These are phyloP conservation scores for Chrysoporthe puriensis DNA, from an alignment of 2,329 filamentous ascomycete species.

Conservation along the genomic window DNA sequence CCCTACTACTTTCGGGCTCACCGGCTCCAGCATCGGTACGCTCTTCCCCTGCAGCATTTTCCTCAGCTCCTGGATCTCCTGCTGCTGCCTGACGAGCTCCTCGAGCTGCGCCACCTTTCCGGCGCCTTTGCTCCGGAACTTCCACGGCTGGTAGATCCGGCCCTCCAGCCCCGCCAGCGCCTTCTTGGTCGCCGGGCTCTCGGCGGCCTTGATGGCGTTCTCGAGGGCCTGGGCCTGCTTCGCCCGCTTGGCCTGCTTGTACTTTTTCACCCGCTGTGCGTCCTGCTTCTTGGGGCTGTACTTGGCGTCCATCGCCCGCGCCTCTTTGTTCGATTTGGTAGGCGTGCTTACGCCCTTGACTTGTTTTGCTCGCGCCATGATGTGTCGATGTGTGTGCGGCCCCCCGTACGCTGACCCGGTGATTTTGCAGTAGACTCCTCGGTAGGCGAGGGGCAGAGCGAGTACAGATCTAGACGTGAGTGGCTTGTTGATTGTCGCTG, in stretches of 20 bases:
- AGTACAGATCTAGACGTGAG: neutral
- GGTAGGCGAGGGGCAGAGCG: neutral
- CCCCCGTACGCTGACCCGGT: neutral
- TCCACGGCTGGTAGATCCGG: slow-evolving; percentile 21
- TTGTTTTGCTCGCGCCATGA: slow-evolving; percentile 18
- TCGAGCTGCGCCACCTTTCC: slow-evolving; percentile 21
- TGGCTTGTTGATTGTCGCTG: too few species aligned
- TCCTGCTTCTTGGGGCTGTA: slow-evolving; percentile 14
- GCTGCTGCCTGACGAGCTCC: slow-evolving; percentile 22
- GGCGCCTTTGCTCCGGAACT: neutral
- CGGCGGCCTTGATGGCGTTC: slow-evolving; percentile 10
- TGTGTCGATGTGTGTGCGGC: neutral
- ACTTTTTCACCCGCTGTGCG: slow-evolving; percentile 9
- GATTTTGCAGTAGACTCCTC: neutral
- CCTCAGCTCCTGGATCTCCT: slow-evolving; percentile 21
- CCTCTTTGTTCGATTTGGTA: slow-evolving; percentile 15
- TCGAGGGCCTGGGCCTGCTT: slow-evolving; percentile 13
- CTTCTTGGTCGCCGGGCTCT: slow-evolving; percentile 12
- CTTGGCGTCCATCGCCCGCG: slow-evolving; percentile 11
- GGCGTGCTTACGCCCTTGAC: slow-evolving; percentile 10
- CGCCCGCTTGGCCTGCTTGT: slow-evolving; percentile 16
- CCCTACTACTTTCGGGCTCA: neutral
- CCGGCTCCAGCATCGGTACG: slow-evolving; percentile 11
- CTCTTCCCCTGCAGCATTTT: slow-evolving; percentile 7
- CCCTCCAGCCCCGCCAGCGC: slow-evolving; percentile 13